These are phyloP conservation scores for Xerophyta viscosa DNA, from an alignment of 106 monocot species.

Conservation along the genomic window DNA sequence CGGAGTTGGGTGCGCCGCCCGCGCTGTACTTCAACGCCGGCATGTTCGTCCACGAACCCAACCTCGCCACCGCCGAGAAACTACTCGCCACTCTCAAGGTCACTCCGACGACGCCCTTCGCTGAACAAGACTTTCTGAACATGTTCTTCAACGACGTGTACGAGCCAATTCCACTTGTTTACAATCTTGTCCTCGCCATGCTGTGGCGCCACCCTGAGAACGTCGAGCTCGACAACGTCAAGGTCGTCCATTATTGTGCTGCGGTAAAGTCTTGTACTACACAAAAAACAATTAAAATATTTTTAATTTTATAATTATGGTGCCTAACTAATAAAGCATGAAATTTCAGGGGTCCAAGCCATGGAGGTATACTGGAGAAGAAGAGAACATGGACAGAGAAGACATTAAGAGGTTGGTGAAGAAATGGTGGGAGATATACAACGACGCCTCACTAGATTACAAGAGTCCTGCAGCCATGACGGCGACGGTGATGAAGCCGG, in stretches of 20 bases:
- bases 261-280: conserved; percentile 27
- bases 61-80: conserved; percentile 20
- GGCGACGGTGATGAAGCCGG: neutral
- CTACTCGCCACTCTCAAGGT: conserved; percentile 30
- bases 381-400: conserved; percentile 57
- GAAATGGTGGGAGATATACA: conserved; percentile 70
- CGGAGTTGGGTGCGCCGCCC: conserved; percentile 42
- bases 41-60: conserved; percentile 76
- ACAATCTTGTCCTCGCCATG: conserved; percentile 65
- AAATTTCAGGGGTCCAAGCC: conserved; percentile 75
- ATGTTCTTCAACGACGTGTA: conserved; percentile 47
- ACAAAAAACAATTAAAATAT: no score
- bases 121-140: conserved; percentile 65
- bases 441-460: conserved; percentile 39
- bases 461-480: conserved; percentile 12
- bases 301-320: no score
- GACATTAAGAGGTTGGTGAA: conserved; percentile 64
- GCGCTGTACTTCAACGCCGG: conserved; percentile 85
- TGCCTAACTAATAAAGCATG: no score
- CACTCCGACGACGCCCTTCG: no score
- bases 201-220: conserved; percentile 67
- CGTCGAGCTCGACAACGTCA: conserved; percentile 44
- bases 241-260: conserved; percentile 76
- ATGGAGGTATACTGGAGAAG: conserved; percentile 66
- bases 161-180: conserved; percentile 44